A percentile compares a stretch with the other conserved stretches of the same genome.
Conservation (phyloP, 176 grass and related monocot species). For the Aegilops umbellulata region DNA sequence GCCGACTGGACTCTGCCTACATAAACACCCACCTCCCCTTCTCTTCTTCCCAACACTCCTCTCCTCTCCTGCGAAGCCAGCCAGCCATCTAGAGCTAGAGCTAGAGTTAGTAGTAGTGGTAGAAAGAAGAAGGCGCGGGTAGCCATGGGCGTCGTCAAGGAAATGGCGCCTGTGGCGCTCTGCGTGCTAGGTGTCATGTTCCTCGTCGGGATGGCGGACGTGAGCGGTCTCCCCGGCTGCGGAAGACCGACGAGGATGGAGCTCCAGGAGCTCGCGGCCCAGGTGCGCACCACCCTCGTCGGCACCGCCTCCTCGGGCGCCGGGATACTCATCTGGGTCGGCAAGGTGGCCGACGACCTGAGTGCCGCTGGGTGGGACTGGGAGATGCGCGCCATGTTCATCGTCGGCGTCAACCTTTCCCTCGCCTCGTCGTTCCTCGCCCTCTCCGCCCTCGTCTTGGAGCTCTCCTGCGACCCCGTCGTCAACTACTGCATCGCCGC, state of each 20-base stretch:
- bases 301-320: background rate
- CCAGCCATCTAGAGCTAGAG: no score
- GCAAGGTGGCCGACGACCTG: background rate
- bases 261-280: background rate
- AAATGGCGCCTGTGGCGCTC: no score
- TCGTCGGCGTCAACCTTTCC: background rate
- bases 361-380: background rate
- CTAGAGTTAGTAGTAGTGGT: no score
- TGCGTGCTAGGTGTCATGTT: no score
- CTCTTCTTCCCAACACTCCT: no score
- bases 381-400: background rate
- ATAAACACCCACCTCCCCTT: no score
- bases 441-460: background rate
- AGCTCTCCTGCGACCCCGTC: background rate
- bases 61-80: no score
- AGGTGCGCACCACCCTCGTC: background rate
- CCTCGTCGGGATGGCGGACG: no score
- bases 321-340: background rate
- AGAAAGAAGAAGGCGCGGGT: no score
- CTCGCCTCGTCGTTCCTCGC: background rate
- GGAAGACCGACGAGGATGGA: background rate
- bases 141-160: no score
- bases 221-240: no score
- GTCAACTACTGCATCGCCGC: background rate
- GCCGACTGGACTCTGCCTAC: no score